These are phyloP conservation scores for Circinella minor DNA, from an alignment of 371 early-diverging fungal species.

Conservation along the genomic window DNA sequence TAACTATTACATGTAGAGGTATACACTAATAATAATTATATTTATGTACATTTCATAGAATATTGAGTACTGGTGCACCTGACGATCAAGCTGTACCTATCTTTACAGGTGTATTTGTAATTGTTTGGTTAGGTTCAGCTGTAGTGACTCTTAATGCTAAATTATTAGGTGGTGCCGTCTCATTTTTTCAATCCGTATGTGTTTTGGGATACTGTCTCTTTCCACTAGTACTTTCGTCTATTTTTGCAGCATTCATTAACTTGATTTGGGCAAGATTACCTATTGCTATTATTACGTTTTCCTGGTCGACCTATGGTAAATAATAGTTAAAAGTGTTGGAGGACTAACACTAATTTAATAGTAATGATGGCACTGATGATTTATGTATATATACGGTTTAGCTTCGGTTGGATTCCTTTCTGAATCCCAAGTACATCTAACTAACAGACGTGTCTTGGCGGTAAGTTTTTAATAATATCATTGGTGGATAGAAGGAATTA, in stretches of 20 bases:
- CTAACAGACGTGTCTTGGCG: slow-evolving; percentile 54
- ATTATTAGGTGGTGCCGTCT: slow-evolving; percentile 93
- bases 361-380: neutral
- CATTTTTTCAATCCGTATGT: slow-evolving; percentile 95
- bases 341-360: neutral
- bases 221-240: slow-evolving; percentile 84
- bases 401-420: slow-evolving; percentile 13
- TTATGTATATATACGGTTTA: neutral
- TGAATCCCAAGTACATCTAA: slow-evolving; percentile 2
- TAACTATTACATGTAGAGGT: no score
- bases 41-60: slow-evolving; percentile 21
- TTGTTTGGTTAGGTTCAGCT: slow-evolving; percentile 90
- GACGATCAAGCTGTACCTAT: slow-evolving; percentile 78
- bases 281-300: slow-evolving; percentile 73
- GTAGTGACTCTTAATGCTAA: slow-evolving; percentile 94
- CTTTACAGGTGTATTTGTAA: slow-evolving; percentile 90
- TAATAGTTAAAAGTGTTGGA: neutral
- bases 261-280: slow-evolving; percentile 74
- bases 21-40: no score
- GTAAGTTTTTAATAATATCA: slow-evolving; percentile 35
- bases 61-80: slow-evolving; percentile 67
- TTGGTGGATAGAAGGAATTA: neutral
- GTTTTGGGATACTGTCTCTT: slow-evolving; percentile 96
- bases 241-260: slow-evolving; percentile 71
- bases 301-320: slow-evolving; percentile 86